A percentile compares a stretch with the other conserved stretches of the same genome.
These are phyloP conservation scores for Xylariales sp. DNA, from an alignment of 2,329 filamentous ascomycete genomes.

Conservation along the genomic window DNA sequence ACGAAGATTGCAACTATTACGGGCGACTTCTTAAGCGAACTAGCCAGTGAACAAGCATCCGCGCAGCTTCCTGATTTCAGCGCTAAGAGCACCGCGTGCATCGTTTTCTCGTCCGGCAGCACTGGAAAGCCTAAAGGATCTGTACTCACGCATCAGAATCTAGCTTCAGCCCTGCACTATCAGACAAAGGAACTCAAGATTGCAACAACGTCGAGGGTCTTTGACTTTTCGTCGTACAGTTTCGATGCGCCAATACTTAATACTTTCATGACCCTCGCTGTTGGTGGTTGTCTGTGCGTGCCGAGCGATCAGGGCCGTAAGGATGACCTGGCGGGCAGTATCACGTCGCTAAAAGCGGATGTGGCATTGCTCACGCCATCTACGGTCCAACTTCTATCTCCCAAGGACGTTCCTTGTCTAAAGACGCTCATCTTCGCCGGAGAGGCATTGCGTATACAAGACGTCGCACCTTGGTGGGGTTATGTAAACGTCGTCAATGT, in stretches of 20 bases:
- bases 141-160: conserved; percentile 1
- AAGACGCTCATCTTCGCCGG: conserved; percentile 3
- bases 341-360: not conserved
- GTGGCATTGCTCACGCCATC: not conserved
- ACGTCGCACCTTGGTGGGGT: not conserved
- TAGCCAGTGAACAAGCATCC: too few species aligned
- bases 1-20: too few species aligned
- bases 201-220: conserved; percentile 40
- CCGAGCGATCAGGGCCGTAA: not conserved
- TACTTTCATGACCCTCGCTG: not conserved
- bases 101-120: conserved; percentile 6
- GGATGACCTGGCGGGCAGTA: not conserved
- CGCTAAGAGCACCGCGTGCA: too few species aligned
- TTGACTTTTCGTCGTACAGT: conserved; percentile 7
- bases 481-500: not conserved
- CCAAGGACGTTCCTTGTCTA: conserved; percentile 2
- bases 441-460: not conserved
- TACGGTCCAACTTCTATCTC: not conserved
- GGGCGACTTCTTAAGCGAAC: too few species aligned
- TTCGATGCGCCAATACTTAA: conserved; percentile 9
- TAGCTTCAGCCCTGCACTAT: not conserved
- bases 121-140: conserved; percentile 6
- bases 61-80: too few species aligned
- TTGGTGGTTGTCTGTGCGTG: conserved; percentile 1
- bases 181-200: too few species aligned